A percentile compares a stretch with the other conserved stretches of the same genome.
Conservation (phyloP, 2,329 filamentous ascomycete genomes). For the Didymella segeticola region DNA sequence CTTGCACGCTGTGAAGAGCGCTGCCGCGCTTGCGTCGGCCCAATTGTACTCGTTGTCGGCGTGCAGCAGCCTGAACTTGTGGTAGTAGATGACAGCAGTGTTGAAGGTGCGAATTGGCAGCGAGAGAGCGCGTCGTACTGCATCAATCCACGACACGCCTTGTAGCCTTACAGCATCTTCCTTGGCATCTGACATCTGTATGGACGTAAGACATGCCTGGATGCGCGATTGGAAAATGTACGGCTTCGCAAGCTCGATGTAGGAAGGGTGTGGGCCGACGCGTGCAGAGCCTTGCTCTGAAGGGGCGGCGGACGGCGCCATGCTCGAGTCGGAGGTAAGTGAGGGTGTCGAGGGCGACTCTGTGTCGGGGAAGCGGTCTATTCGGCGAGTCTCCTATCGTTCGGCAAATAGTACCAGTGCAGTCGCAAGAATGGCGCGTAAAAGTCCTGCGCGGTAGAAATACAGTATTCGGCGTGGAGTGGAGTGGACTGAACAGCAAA, state of each 20-base stretch:
- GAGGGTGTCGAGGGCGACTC: not conserved
- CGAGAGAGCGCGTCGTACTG: constrained; percentile 77
- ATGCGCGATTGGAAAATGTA: constrained; percentile 86
- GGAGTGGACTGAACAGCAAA: not conserved
- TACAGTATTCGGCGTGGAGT: not conserved
- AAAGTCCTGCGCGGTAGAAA: constrained; percentile 1
- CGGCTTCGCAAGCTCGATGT: constrained; percentile 70
- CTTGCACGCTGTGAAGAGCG: constrained; percentile 93
- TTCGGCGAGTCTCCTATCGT: constrained; percentile 12
- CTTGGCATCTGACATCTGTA: constrained; percentile 75
- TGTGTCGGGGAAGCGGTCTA: constrained; percentile 7
- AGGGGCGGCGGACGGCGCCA: constrained; percentile 42
- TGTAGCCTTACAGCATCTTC: constrained; percentile 84
- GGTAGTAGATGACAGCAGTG: constrained; percentile 90
- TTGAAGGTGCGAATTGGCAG: constrained; percentile 90
- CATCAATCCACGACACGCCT: constrained; percentile 88
- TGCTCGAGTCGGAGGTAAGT: constrained; percentile 16
- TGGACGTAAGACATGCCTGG: constrained; percentile 72
- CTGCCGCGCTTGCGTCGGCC: constrained; percentile 82
- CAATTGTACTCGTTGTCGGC: constrained; percentile 86
- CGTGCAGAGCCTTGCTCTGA: constrained; percentile 33
- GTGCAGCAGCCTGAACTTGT: constrained; percentile 88
- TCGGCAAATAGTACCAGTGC: not conserved
- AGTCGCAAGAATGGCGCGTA: not conserved
- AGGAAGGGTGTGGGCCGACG: constrained; percentile 65